Conservation (phyloP, 164 flowering plant genomes). For the Hamamelis virginiana region DNA sequence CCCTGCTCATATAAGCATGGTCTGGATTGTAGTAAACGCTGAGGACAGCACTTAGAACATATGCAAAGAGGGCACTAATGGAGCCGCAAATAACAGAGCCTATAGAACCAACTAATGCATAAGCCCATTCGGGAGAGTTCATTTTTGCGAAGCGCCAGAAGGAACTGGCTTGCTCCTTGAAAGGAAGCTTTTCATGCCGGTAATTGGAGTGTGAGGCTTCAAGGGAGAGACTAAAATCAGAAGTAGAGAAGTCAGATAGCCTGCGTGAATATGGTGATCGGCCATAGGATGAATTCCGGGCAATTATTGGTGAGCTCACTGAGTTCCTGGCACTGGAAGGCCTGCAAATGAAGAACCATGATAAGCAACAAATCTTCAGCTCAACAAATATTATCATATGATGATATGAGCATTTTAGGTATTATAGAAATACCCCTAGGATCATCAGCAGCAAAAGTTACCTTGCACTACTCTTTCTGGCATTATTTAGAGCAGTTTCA, state of each 20-base stretch:
- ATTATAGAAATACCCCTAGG: no score
- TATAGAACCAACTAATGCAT: conserved; percentile 83
- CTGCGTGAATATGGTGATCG: conserved; percentile 96
- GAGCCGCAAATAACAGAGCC: conserved; percentile 91
- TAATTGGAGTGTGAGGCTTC: conserved; percentile 66
- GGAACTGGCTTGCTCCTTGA: conserved; percentile 94
- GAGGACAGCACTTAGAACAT: conserved; percentile 91
- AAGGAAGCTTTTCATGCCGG: conserved; percentile 77
- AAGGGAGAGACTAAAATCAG: conserved; percentile 86
- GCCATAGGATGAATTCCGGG: conserved; percentile 89
- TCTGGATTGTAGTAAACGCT: conserved; percentile 85
- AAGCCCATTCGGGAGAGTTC: conserved; percentile 95
- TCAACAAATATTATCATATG: no score
- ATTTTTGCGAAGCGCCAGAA: conserved; percentile 93
- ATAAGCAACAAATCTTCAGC: not conserved
- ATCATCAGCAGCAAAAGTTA: conserved; percentile 15
- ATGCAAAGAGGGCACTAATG: conserved; percentile 85
- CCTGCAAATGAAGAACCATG: conserved; percentile 39
- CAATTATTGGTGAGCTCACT: conserved; percentile 92
- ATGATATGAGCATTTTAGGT: no score
- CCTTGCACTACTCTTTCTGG: conserved; percentile 97
- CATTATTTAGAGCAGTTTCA: conserved; percentile 74
- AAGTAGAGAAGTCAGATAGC: conserved; percentile 93
- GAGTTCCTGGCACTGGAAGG: conserved; percentile 98
- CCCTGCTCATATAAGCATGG: conserved; percentile 68